Conservation (phyloP, 2,329 filamentous ascomycete species). For the Trichoderma pleuroti region DNA sequence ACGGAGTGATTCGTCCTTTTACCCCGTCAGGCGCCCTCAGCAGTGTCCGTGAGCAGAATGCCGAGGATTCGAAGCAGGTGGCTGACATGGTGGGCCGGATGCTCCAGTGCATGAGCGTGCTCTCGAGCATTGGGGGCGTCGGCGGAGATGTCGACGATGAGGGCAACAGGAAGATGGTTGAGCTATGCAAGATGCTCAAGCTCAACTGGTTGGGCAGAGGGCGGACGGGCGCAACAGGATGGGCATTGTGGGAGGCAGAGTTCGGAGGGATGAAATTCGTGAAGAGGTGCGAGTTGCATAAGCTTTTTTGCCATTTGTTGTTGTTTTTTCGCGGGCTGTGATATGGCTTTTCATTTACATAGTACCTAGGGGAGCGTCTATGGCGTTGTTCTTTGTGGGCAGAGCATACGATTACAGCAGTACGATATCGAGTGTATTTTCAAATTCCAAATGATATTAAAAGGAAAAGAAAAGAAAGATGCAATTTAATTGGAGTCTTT, state of each 20-base stretch:
- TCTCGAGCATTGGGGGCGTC: constrained; percentile 66
- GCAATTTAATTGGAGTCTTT: background rate
- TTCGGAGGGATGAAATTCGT: constrained; percentile 43
- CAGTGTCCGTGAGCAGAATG: constrained; percentile 54
- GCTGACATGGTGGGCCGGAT: constrained; percentile 94
- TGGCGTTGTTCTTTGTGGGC: background rate
- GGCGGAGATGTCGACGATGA: constrained; percentile 62
- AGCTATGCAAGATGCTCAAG: constrained; percentile 83
- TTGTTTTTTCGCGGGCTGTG: background rate
- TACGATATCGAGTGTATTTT: background rate
- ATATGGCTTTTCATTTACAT: background rate
- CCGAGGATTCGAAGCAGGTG: constrained; percentile 71
- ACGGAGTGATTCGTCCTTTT: constrained; percentile 44
- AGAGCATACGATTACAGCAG: background rate
- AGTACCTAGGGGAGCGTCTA: background rate
- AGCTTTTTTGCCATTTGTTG: background rate
- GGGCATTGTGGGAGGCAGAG: constrained; percentile 75
- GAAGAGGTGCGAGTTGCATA: constrained; percentile 42
- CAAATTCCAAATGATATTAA: background rate
- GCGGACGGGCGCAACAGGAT: constrained; percentile 79
- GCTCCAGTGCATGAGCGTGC: constrained; percentile 91
- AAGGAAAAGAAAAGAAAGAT: background rate
- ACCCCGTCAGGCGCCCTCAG: constrained; percentile 44
- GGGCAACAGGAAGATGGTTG: constrained; percentile 73
- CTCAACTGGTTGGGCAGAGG: constrained; percentile 95